phyloP scores from a whole-genome alignment of 805 yeast genomes.

The Crinitomyces ghanaensis region DNA sequence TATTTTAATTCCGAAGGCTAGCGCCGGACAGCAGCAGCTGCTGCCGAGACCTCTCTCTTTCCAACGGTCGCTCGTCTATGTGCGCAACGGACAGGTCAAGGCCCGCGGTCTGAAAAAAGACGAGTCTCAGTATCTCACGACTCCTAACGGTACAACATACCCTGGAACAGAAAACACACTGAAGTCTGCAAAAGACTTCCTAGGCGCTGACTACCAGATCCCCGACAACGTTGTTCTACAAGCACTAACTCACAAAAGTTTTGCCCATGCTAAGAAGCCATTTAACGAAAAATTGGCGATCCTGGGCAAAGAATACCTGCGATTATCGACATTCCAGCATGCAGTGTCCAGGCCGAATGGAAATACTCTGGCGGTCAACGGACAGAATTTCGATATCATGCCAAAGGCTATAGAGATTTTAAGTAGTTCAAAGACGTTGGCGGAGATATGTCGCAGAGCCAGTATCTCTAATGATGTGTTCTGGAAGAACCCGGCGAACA shows the following conservation, averaged over 20 bases:
- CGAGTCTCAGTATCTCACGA: conserved; percentile 45
- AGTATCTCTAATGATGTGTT: conserved; percentile 21
- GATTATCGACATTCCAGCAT: conserved; percentile 16
- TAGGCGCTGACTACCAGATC: conserved; percentile 40
- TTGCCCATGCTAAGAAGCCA: conserved; percentile 83
- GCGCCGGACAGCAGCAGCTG: too few relatives aligned
- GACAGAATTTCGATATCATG: conserved; percentile 22
- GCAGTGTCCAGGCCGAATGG: conserved; percentile 11
- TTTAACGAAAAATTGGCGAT: conserved; percentile 77
- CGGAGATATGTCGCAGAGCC: conserved; percentile 20
- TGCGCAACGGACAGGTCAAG: conserved; percentile 36
- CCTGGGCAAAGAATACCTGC: conserved; percentile 35
- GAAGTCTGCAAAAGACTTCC: conserved; percentile 36
- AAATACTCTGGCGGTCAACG: conserved; percentile 17
- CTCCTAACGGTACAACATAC: conserved; percentile 43
- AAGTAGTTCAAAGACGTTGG: conserved; percentile 19
- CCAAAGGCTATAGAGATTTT: conserved; percentile 20
- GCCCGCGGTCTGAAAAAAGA: conserved; percentile 64
- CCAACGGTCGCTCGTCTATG: conserved; percentile 25
- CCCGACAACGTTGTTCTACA: conserved; percentile 59
- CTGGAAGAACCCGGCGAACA: conserved; percentile 14
- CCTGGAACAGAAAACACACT: conserved; percentile 41
- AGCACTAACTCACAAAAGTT: conserved; percentile 84
- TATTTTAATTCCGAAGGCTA: too few relatives aligned
- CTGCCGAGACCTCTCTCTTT: too few relatives aligned